Conservation (phyloP, 305 asterid species). For the Rubia tinctorum region DNA sequence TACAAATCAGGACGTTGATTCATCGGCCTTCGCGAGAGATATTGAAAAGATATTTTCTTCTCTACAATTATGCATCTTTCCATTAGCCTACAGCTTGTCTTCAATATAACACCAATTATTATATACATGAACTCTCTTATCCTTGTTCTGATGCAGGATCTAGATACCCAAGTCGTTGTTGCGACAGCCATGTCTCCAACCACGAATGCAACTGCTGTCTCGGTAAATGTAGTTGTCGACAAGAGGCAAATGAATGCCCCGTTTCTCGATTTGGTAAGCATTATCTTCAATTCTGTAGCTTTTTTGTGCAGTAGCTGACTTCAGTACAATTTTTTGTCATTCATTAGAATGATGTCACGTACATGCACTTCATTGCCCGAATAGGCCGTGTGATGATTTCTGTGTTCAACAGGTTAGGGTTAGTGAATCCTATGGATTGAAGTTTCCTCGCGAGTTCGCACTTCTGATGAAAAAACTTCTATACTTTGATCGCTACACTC, state of each 20-base stretch:
- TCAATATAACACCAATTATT: neutral
- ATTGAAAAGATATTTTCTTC: conserved; percentile 81
- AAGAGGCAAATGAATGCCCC: conserved; percentile 96
- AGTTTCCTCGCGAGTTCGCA: conserved; percentile 95
- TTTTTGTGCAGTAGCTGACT: neutral
- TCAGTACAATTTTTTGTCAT: neutral
- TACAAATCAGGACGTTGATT: conserved; percentile 66
- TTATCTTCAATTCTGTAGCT: neutral
- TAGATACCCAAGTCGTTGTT: conserved; percentile 90
- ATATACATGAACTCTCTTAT: neutral
- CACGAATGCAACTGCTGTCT: conserved; percentile 74
- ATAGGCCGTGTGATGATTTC: neutral
- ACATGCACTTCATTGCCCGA: too few relatives aligned
- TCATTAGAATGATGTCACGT: neutral
- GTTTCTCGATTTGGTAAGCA: conserved; percentile 85
- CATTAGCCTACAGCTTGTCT: neutral
- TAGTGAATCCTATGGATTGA: conserved; percentile 93
- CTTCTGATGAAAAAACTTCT: conserved; percentile 96
- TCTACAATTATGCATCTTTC: conserved; percentile 52
- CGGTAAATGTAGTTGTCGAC: conserved; percentile 76
- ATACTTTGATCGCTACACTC: conserved; percentile 90
- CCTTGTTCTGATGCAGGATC: conserved; percentile 42
- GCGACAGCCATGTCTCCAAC: conserved; percentile 72
- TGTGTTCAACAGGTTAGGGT: conserved; percentile 64
- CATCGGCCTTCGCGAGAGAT: conserved; percentile 77